Percentiles rank a stretch among this genome's conserved stretches.
phyloP scores from a whole-genome alignment of 257 asterid genomes.

The Solanum chaucha region DNA sequence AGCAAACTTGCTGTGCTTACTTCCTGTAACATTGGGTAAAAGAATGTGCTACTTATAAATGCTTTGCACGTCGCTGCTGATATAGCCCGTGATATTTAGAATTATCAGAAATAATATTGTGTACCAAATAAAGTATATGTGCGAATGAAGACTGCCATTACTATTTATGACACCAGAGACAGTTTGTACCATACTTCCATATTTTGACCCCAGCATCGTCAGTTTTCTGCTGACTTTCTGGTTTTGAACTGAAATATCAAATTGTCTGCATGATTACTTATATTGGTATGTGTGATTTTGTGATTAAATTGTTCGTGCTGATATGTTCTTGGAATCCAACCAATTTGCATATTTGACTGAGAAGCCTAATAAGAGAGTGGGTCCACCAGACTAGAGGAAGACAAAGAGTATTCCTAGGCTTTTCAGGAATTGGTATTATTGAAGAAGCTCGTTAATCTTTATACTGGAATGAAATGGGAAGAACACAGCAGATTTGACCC shows the following conservation, averaged over 20 bases:
- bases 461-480: background rate
- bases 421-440: background rate
- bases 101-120: background rate
- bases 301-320: background rate
- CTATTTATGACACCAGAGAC: background rate
- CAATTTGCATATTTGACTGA: background rate
- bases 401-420: background rate
- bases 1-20: background rate
- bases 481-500: background rate
- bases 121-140: background rate
- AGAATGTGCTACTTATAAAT: background rate
- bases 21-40: background rate
- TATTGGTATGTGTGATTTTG: background rate
- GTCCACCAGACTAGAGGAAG: background rate
- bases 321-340: background rate
- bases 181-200: background rate
- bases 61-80: background rate
- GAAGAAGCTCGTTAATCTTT: background rate
- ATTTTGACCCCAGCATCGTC: background rate
- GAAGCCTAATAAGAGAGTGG: background rate
- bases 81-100: background rate
- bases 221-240: background rate
- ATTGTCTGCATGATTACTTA: background rate
- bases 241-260: background rate
- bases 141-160: background rate